A percentile compares a stretch with the other conserved stretches of the same genome.
Evolutionary conservation across 805 yeast species (phyloP).

Genomic region (Kluyveromyces dobzhanskii): DNA sequence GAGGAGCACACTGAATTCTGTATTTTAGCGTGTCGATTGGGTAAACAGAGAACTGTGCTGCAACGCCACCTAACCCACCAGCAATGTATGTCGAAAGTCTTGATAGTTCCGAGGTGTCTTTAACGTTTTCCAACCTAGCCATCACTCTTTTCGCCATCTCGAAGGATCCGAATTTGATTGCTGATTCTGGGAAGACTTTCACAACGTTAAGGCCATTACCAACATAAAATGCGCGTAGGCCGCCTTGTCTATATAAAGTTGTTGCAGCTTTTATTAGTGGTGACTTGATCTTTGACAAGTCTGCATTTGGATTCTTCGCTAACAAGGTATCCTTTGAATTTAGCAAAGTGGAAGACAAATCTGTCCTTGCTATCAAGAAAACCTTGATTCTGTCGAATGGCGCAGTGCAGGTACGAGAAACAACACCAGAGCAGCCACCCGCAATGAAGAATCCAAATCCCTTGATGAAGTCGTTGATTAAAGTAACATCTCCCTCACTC

Average conservation of each 20-base stretch:
- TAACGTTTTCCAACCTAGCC: slow-evolving; percentile 67
- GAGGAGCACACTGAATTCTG: slow-evolving; percentile 85
- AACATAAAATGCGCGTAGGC: slow-evolving; percentile 78
- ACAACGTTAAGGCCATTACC: slow-evolving; percentile 92
- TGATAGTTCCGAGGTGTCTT: slow-evolving; percentile 61
- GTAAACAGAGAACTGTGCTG: slow-evolving; percentile 85
- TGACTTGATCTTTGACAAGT: slow-evolving; percentile 46
- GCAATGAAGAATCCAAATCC: slow-evolving; percentile 90
- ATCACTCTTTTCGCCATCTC: slow-evolving; percentile 75
- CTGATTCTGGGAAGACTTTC: slow-evolving; percentile 94
- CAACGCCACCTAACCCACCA: slow-evolving; percentile 95
- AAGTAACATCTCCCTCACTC: slow-evolving; percentile 87
- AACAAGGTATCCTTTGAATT: slow-evolving; percentile 43
- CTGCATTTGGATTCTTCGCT: slow-evolving; percentile 34
- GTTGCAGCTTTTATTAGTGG: slow-evolving; percentile 76
- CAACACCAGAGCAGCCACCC: slow-evolving; percentile 93
- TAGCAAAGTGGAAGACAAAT: slow-evolving; percentile 59
- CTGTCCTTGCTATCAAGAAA: slow-evolving; percentile 85
- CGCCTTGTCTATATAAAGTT: slow-evolving; percentile 81
- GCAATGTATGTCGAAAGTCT: slow-evolving; percentile 76
- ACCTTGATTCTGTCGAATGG: slow-evolving; percentile 95
- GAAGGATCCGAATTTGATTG: slow-evolving; percentile 94
- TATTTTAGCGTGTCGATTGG: slow-evolving; percentile 94
- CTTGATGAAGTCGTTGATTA: slow-evolving; percentile 66
- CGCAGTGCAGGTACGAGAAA: slow-evolving; percentile 93